Percentiles rank a stretch among this genome's conserved stretches.
Conservation (phyloP, 139 green algal genomes). For the Micractinium sp. region DNA sequence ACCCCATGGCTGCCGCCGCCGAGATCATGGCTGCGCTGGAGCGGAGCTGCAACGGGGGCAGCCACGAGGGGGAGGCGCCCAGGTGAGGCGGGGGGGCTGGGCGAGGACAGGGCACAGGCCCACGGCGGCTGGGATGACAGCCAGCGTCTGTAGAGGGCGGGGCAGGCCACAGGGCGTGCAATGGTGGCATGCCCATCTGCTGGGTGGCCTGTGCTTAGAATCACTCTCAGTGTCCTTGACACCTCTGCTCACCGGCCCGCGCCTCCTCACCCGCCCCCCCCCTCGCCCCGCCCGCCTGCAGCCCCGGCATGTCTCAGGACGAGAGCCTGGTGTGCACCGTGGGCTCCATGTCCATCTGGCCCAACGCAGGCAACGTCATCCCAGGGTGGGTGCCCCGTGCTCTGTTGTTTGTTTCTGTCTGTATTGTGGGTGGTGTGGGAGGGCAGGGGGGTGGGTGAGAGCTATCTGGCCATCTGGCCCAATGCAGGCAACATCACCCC, state of each 20-base stretch:
- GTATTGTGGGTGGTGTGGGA: not conserved
- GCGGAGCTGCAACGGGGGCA: constrained; percentile 57
- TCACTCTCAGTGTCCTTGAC: not conserved
- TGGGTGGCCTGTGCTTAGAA: too few relatives aligned
- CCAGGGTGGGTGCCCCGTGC: constrained; percentile 40
- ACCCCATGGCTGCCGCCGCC: constrained; percentile 79
- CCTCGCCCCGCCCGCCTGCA: not conserved
- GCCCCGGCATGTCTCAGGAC: constrained; percentile 9
- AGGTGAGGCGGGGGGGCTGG: not conserved
- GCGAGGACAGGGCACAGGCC: too few relatives aligned
- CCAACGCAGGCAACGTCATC: constrained; percentile 91
- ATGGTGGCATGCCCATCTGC: not conserved
- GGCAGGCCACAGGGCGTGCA: too few relatives aligned
- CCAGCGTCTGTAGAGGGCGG: not conserved
- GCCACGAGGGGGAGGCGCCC: constrained; percentile 33
- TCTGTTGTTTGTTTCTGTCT: constrained; percentile 56
- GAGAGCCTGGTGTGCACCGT: constrained; percentile 89
- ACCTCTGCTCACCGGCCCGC: not conserved
- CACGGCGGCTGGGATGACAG: not conserved
- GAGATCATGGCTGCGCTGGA: constrained; percentile 77
- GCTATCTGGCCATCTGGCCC: too few relatives aligned
- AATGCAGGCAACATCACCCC: too few relatives aligned
- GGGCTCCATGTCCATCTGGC: constrained; percentile 80
- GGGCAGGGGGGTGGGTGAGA: too few relatives aligned
- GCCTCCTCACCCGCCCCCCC: not conserved